Evolutionary conservation across 805 yeast genomes (phyloP).

Genomic region (Peterozyma xylosa): DNA sequence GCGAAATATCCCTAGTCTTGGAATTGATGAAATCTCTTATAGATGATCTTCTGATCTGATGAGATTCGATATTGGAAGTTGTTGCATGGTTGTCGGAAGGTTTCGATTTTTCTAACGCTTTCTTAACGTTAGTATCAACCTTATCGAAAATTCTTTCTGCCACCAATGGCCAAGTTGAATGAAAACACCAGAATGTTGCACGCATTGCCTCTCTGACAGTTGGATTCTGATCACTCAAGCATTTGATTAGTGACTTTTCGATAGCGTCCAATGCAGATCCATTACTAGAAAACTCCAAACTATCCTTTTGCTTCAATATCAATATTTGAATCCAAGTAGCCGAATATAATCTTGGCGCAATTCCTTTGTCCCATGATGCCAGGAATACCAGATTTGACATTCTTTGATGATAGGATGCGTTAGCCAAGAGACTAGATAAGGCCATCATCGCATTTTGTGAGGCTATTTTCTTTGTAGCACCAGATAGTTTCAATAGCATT

Average conservation of each 20-base stretch:
- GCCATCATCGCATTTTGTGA: constrained; percentile 50
- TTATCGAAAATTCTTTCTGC: constrained; percentile 31
- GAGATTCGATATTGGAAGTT: constrained; percentile 10
- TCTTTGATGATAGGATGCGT: constrained; percentile 47
- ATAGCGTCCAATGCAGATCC: constrained; percentile 29
- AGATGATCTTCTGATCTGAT: constrained; percentile 30
- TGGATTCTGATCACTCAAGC: constrained; percentile 75
- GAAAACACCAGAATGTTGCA: constrained; percentile 64
- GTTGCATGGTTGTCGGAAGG: constrained; percentile 29
- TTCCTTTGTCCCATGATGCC: constrained; percentile 61
- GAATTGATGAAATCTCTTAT: constrained; percentile 39
- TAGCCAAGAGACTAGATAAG: constrained; percentile 44
- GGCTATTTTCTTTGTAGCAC: constrained; percentile 58
- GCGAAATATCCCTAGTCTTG: constrained; percentile 26
- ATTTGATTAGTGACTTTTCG: constrained; percentile 45
- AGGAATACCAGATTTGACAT: constrained; percentile 39
- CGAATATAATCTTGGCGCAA: constrained; percentile 62
- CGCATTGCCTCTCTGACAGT: constrained; percentile 72
- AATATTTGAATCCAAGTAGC: constrained; percentile 64
- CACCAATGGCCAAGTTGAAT: constrained; percentile 41
- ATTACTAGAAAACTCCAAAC: constrained; percentile 20
- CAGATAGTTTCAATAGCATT: constrained; percentile 42
- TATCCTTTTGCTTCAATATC: constrained; percentile 40
- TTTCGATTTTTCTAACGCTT: constrained; percentile 54
- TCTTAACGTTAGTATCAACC: constrained; percentile 39